Evolutionary conservation across 2,329 filamentous ascomycete species (phyloP).

Genomic region (Colletotrichum aenigma): DNA sequence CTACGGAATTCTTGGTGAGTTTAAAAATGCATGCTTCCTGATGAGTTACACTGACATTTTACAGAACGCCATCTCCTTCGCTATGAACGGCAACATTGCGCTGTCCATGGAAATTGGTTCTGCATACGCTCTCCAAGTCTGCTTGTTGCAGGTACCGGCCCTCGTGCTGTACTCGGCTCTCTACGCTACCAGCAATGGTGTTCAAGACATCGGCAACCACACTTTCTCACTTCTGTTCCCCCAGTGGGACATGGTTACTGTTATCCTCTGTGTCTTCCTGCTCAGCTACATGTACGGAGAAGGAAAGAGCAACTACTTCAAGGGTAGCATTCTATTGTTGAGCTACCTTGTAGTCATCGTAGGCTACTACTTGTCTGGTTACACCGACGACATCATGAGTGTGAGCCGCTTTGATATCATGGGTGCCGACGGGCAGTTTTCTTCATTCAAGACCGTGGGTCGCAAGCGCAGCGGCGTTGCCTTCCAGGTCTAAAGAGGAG

Average conservation of each 20-base stretch:
- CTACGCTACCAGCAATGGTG: constrained; percentile 43
- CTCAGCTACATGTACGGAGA: constrained; percentile 98
- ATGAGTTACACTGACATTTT: not conserved
- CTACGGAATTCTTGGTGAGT: constrained; percentile 91
- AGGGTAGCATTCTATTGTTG: constrained; percentile 91
- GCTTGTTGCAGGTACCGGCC: constrained; percentile 90
- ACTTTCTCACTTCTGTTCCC: constrained; percentile 92
- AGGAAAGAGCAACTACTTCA: constrained; percentile 99
- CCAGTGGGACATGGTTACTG: constrained; percentile 98
- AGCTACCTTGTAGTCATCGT: constrained; percentile 91
- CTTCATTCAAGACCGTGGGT: constrained; percentile 59
- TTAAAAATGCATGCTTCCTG: not conserved
- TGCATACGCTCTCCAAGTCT: constrained; percentile 95
- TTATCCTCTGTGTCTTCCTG: constrained; percentile 94
- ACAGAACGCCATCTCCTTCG: constrained; percentile 96
- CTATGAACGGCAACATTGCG: constrained; percentile 99
- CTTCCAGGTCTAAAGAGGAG: constrained; percentile 21
- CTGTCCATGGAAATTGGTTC: constrained; percentile 99
- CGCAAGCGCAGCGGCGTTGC: constrained; percentile 43
- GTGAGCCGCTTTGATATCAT: constrained; percentile 58
- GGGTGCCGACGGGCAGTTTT: constrained; percentile 52
- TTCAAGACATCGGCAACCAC: constrained; percentile 53
- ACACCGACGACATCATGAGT: constrained; percentile 47
- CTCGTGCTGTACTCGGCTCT: constrained; percentile 91
- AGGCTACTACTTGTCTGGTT: constrained; percentile 86